phyloP scores from a whole-genome alignment of 139 green algal genomes.

The Zygnema cylindricum region DNA sequence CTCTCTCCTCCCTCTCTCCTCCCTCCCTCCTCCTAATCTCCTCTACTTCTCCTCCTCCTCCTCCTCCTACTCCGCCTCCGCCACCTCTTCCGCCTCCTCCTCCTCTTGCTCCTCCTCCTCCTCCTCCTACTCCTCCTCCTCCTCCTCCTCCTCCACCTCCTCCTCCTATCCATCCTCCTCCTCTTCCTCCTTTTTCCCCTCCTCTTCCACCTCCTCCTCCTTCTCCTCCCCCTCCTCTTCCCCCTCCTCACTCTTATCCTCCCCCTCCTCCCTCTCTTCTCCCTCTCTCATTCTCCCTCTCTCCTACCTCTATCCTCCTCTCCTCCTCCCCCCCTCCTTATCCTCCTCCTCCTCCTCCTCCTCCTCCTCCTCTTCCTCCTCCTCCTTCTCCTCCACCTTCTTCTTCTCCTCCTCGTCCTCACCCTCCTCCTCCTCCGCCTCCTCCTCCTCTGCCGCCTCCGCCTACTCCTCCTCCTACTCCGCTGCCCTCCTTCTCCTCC shows the following conservation, averaged over 20 bases:
- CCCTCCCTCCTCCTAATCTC: too few species aligned
- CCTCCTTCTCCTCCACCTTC: not conserved
- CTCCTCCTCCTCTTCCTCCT: not conserved
- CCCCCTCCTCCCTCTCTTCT: not conserved
- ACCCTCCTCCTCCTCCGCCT: not conserved
- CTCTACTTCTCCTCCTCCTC: too few species aligned
- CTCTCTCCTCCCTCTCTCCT: too few species aligned
- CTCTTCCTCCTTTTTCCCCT: not conserved
- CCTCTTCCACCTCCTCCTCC: not conserved
- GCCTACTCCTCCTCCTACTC: not conserved
- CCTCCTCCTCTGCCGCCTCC: not conserved
- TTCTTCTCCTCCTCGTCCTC: not conserved
- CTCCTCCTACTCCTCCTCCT: slow-evolving; percentile 10
- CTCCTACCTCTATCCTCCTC: not conserved
- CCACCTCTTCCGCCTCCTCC: too few species aligned
- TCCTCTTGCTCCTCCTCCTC: too few species aligned
- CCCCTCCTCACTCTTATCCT: not conserved
- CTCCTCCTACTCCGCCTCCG: too few species aligned
- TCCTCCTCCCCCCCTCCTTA: not conserved
- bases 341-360: not conserved
- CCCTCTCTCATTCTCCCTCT: slow-evolving; percentile 8
- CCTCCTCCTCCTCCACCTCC: not conserved
- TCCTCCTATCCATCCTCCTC: slow-evolving; percentile 3
- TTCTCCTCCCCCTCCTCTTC: slow-evolving; percentile 1
- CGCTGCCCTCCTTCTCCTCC: too few species aligned